Percentiles rank a stretch among this genome's conserved stretches.
Conservation (phyloP, 2,329 filamentous ascomycete genomes). For the Hypoxylon sp. region DNA sequence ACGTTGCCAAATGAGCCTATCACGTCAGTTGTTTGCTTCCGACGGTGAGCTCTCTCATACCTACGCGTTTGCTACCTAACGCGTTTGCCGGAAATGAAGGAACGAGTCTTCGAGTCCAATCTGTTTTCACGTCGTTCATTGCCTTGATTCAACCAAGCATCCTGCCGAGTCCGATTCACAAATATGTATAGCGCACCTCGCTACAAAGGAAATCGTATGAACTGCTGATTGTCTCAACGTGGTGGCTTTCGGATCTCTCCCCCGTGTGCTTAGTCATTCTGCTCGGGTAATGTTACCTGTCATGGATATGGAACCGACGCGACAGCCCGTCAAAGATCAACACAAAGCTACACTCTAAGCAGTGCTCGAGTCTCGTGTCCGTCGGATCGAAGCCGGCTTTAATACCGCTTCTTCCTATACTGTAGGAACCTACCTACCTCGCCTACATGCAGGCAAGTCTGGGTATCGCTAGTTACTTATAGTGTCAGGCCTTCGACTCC, state of each 20-base stretch:
- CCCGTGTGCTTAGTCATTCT: conserved; percentile 45
- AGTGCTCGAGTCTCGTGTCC: conserved; percentile 46
- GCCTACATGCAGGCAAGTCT: no score
- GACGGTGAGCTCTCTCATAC: neutral
- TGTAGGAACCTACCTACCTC: no score
- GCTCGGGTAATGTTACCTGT: conserved; percentile 41
- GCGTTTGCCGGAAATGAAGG: no score
- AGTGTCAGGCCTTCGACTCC: neutral
- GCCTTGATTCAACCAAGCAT: neutral
- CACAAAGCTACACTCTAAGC: conserved; percentile 43
- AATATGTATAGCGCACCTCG: neutral
- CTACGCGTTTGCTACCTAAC: neutral
- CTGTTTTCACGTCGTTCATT: neutral
- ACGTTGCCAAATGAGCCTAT: no score
- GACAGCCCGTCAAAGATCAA: conserved; percentile 44
- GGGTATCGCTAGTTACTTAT: neutral
- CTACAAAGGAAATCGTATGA: neutral
- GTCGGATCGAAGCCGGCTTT: conserved; percentile 42
- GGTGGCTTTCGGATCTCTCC: conserved; percentile 41
- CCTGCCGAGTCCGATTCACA: neutral
- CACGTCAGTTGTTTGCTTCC: no score
- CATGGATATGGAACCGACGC: conserved; percentile 46
- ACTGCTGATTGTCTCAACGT: conserved; percentile 18
- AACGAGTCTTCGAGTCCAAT: no score
- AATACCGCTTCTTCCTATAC: conserved; percentile 43